Evolutionary conservation across 2,329 filamentous ascomycete species (phyloP).

Genomic region (Tricladium varicosporioides): DNA sequence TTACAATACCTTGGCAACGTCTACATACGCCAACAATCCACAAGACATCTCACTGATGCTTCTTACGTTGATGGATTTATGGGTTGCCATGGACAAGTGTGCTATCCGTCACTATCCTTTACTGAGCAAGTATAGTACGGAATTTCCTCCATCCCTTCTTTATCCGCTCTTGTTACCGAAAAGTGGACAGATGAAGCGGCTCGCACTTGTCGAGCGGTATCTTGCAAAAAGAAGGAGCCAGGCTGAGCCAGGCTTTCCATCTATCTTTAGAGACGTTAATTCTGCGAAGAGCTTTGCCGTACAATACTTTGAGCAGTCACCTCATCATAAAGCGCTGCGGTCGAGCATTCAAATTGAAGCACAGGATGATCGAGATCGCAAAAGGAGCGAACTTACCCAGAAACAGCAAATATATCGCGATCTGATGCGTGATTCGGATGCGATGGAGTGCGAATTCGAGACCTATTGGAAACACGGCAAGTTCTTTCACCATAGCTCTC

Average conservation of each 20-base stretch:
- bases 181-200: too few species aligned
- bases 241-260: too few species aligned
- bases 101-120: not conserved
- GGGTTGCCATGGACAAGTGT: not conserved
- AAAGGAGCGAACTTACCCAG: slow-evolving; percentile 34
- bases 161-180: not conserved
- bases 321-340: slow-evolving; percentile 36
- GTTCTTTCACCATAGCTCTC: too few species aligned
- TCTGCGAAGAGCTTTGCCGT: slow-evolving; percentile 40
- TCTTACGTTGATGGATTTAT: not conserved
- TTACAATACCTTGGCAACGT: too few species aligned
- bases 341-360: slow-evolving; percentile 37
- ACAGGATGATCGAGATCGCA: slow-evolving; percentile 30
- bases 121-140: not conserved
- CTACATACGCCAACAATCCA: not conserved
- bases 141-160: not conserved
- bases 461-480: too few species aligned
- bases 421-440: too few species aligned
- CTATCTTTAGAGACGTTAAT: slow-evolving; percentile 38
- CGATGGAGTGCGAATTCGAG: too few species aligned
- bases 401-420: too few species aligned
- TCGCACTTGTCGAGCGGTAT: slow-evolving; percentile 42
- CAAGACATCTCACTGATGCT: not conserved
- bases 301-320: slow-evolving; percentile 45
- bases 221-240: slow-evolving; percentile 37